phyloP scores from a whole-genome alignment of 1,284 basidiomycete species.

The Megacollybia platyphylla region DNA sequence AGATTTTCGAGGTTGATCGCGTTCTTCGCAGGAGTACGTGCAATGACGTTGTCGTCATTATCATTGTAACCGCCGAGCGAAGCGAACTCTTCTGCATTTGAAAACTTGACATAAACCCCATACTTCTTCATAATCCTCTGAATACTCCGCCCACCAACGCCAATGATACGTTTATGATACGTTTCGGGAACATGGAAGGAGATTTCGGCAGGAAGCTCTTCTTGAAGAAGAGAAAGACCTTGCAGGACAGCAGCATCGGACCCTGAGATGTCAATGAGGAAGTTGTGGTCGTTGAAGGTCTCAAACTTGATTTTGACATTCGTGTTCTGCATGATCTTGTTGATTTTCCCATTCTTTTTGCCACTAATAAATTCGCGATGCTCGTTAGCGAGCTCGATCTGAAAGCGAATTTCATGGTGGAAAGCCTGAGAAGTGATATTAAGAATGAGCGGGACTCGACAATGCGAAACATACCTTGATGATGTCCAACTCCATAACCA shows the following conservation, averaged over 20 bases:
- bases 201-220: constrained; percentile 96
- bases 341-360: constrained; percentile 97
- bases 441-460: constrained; percentile 1
- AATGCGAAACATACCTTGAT: constrained; percentile 53
- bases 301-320: constrained; percentile 99
- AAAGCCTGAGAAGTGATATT: constrained; percentile 44
- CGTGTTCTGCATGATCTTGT: constrained; percentile 95
- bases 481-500: constrained; percentile 84
- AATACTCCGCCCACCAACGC: constrained; percentile 96
- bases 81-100: constrained; percentile 96
- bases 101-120: constrained; percentile 99
- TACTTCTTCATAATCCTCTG: constrained; percentile 99
- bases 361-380: constrained; percentile 97
- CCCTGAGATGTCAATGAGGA: constrained; percentile 89
- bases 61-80: constrained; percentile 91
- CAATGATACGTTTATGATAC: constrained; percentile 99
- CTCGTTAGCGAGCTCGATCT: constrained; percentile 96
- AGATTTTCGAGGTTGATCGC: constrained; percentile 91
- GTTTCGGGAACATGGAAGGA: constrained; percentile 98
- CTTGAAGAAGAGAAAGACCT: constrained; percentile 84
- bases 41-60: constrained; percentile 97
- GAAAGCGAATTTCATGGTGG: constrained; percentile 96
- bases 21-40: constrained; percentile 96
- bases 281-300: constrained; percentile 98
- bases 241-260: constrained; percentile 76